phyloP scores from a whole-genome alignment of 345 rosid species.

The Clausena lansium region DNA sequence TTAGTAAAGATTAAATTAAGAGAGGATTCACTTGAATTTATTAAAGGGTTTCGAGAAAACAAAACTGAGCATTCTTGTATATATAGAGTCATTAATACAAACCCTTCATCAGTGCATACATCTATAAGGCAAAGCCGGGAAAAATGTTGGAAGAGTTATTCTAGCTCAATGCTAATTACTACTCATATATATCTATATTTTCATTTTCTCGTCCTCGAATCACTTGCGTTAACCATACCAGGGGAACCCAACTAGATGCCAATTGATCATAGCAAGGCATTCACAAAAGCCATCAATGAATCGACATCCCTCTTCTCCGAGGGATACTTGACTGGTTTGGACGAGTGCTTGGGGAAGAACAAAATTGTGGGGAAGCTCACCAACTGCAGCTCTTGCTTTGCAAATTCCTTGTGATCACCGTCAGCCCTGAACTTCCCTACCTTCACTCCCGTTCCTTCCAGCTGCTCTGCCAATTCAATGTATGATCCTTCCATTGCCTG shows the following conservation, averaged over 20 bases:
- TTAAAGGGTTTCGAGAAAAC: not conserved
- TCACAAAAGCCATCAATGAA: conserved; percentile 15
- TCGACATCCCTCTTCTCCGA: conserved; percentile 12
- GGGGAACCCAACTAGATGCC: not conserved
- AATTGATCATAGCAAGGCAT: not conserved
- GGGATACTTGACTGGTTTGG: conserved; percentile 11
- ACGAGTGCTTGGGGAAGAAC: conserved; percentile 1
- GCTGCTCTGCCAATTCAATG: conserved; percentile 15
- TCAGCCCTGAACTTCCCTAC: conserved; percentile 19
- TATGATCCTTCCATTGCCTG: conserved; percentile 15
- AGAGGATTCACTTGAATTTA: not conserved
- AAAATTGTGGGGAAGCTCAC: conserved; percentile 16
- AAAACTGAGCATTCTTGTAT: not conserved
- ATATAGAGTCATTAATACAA: not conserved
- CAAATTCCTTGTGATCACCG: conserved; percentile 12
- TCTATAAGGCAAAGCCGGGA: not conserved
- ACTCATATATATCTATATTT: not conserved
- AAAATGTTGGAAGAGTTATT: not conserved
- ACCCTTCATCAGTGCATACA: no score
- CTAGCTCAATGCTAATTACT: not conserved
- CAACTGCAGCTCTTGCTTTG: conserved; percentile 6
- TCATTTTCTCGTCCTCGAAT: not conserved
- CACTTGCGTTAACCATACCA: not conserved
- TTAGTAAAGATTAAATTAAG: not conserved
- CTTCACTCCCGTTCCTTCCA: not conserved